Evolutionary conservation across 129 eudicot genomes (phyloP).

Genomic region (Solidago caesia): DNA sequence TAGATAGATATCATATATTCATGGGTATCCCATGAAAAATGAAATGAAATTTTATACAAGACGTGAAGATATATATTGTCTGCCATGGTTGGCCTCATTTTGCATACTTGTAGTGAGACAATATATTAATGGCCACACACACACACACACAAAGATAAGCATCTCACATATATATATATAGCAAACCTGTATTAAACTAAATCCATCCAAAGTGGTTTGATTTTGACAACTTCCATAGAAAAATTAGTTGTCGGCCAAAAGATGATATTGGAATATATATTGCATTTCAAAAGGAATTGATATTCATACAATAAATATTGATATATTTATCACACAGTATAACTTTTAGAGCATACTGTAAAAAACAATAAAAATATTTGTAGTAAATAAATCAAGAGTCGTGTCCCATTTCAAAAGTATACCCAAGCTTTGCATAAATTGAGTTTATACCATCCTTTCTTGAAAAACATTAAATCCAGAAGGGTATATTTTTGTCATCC

Average conservation of each 20-base stretch:
- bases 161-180: background rate
- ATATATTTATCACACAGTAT: too few relatives aligned
- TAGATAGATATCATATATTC: background rate
- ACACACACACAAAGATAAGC: constrained; percentile 18
- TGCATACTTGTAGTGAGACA: constrained; percentile 26
- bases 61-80: constrained; percentile 25
- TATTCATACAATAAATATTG: too few relatives aligned
- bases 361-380: too few relatives aligned
- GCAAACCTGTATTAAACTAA: constrained; percentile 22
- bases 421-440: constrained; percentile 2
- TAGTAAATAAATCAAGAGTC: too few relatives aligned
- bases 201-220: constrained; percentile 51
- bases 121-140: constrained; percentile 1
- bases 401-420: too few relatives aligned
- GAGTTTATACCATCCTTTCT: background rate
- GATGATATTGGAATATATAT: constrained; percentile 20
- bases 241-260: constrained; percentile 60
- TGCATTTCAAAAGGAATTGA: constrained; percentile 14
- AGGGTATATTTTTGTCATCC: too few relatives aligned
- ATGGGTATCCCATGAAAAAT: background rate
- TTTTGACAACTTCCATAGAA: constrained; percentile 40
- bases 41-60: constrained; percentile 2
- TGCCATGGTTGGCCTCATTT: constrained; percentile 32
- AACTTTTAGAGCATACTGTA: too few relatives aligned
- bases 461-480: background rate